Conservation (phyloP, 2,329 filamentous ascomycete genomes). For the Cordyceps javanica region DNA sequence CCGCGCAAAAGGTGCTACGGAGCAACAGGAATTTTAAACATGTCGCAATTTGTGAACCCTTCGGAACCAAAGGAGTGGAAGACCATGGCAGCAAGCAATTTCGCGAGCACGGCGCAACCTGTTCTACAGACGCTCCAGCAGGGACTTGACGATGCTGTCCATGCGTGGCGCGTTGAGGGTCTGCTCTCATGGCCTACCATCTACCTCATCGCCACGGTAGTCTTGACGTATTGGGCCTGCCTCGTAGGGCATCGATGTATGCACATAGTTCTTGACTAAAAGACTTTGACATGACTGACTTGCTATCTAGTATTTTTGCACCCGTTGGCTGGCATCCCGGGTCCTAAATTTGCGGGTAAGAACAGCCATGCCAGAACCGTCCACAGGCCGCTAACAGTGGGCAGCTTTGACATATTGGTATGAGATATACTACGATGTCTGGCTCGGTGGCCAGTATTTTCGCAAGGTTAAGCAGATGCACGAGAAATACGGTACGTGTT, state of each 20-base stretch:
- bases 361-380: neutral
- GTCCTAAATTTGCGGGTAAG: neutral
- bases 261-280: neutral
- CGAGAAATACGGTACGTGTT: neutral
- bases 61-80: neutral
- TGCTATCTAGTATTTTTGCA: neutral
- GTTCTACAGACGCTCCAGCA: neutral
- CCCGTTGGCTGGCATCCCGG: neutral
- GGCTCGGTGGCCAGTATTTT: constrained; percentile 3
- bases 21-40: neutral
- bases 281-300: neutral
- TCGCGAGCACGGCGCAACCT: neutral
- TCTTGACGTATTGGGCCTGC: neutral
- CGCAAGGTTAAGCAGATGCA: constrained; percentile 4
- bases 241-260: neutral
- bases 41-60: neutral
- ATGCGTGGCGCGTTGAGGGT: neutral
- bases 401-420: constrained; percentile 1
- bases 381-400: neutral
- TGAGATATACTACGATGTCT: constrained; percentile 3
- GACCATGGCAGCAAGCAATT: neutral
- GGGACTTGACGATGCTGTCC: neutral
- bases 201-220: neutral
- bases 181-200: neutral
- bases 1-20: neutral